Evolutionary conservation across 352 stramenopile species (phyloP).

Genomic region (Phytopythium aichiense): DNA sequence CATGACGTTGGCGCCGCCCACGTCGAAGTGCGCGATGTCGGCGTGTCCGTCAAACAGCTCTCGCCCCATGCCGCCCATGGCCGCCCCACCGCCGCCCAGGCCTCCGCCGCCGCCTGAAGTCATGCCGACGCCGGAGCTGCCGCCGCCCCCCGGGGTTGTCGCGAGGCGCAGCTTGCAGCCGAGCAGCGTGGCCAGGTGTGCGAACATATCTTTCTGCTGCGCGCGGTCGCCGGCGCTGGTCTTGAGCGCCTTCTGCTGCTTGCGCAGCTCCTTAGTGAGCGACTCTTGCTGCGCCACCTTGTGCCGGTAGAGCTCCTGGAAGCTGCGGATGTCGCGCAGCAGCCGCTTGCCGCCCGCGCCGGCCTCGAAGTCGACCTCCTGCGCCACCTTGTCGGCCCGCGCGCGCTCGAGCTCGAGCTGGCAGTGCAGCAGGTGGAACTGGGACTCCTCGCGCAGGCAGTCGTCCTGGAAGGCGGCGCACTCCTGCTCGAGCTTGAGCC

Average conservation of each 20-base stretch:
- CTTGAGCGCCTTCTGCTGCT: slow-evolving; percentile 89
- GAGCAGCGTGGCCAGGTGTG: slow-evolving; percentile 77
- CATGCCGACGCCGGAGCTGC: slow-evolving; percentile 1
- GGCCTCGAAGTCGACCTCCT: slow-evolving; percentile 86
- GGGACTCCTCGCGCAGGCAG: slow-evolving; percentile 81
- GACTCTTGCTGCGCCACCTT: slow-evolving; percentile 90
- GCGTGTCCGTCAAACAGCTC: slow-evolving; percentile 59
- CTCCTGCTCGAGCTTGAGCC: slow-evolving; percentile 89
- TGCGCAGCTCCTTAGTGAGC: slow-evolving; percentile 87
- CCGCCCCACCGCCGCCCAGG: slow-evolving; percentile 12
- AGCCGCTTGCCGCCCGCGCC: slow-evolving; percentile 59
- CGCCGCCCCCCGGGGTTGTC: slow-evolving; percentile 14
- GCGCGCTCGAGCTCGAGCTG: slow-evolving; percentile 67
- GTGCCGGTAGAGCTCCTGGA: slow-evolving; percentile 90
- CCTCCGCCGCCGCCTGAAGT: slow-evolving; percentile 9
- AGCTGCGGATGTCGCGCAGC: slow-evolving; percentile 84
- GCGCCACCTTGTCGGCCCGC: slow-evolving; percentile 76
- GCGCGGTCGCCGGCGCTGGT: slow-evolving; percentile 66
- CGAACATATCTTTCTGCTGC: slow-evolving; percentile 84
- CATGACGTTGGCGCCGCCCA: slow-evolving; percentile 82
- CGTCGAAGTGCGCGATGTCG: slow-evolving; percentile 75
- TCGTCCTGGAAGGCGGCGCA: slow-evolving; percentile 87
- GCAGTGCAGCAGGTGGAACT: slow-evolving; percentile 84
- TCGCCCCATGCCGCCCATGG: slow-evolving; percentile 13
- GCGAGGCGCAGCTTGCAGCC: slow-evolving; percentile 69